phyloP scores from a whole-genome alignment of 306 rosid genomes.

The Herpetospermum pedunculosum region DNA sequence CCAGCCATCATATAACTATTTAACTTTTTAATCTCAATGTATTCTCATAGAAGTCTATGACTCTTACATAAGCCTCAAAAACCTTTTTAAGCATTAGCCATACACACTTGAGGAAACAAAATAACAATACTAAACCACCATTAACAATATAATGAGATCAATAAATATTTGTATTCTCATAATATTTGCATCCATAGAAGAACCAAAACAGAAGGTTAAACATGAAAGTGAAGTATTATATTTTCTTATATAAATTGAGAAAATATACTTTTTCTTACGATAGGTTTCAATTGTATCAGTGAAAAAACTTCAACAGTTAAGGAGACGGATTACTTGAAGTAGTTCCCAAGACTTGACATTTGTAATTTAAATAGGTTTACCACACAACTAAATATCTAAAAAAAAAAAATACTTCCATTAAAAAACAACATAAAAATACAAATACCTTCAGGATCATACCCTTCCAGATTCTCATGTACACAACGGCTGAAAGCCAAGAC shows the following conservation, averaged over 20 bases:
- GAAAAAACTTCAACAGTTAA: background rate
- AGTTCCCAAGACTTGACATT: background rate
- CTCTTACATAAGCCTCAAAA: background rate
- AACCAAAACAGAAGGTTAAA: background rate
- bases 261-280: background rate
- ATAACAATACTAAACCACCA: background rate
- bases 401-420: background rate
- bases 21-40: background rate
- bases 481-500: constrained; percentile 88
- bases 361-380: background rate
- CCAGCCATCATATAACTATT: background rate
- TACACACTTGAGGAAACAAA: background rate
- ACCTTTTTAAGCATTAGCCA: background rate
- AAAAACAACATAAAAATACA: background rate
- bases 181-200: background rate
- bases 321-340: background rate
- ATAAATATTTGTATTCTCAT: background rate
- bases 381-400: background rate
- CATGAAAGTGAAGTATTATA: background rate
- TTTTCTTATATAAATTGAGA: background rate
- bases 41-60: background rate
- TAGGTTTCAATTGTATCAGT: background rate
- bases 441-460: constrained; percentile 95
- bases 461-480: constrained; percentile 76
- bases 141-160: background rate